These are phyloP conservation scores for Stachybotrys elegans DNA, from an alignment of 2,329 filamentous ascomycete species.

Conservation along the genomic window DNA sequence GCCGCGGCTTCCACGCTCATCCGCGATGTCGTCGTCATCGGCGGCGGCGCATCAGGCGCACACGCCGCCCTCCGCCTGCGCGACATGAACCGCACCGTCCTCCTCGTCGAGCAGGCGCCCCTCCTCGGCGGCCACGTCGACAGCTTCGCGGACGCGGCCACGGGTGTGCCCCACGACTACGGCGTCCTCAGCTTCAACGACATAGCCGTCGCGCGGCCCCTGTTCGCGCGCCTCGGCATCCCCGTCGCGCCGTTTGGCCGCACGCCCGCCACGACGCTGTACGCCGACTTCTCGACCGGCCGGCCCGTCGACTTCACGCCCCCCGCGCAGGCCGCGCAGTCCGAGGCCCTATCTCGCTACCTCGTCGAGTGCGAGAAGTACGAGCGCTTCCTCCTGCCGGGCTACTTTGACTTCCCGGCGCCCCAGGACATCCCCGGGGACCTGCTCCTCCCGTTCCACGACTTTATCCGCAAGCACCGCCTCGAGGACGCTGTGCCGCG, in stretches of 20 bases:
- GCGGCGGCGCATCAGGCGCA: not conserved
- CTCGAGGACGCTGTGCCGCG: conserved; percentile 32
- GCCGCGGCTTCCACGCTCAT: not conserved
- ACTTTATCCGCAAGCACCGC: conserved; percentile 40
- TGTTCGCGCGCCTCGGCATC: conserved; percentile 36
- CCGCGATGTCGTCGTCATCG: conserved; percentile 1
- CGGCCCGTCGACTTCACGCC: conserved; percentile 13
- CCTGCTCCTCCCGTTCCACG: conserved; percentile 37
- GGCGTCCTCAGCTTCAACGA: conserved; percentile 29
- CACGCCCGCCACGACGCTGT: conserved; percentile 18
- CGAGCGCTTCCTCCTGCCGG: conserved; percentile 22
- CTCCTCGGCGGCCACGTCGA: conserved; percentile 38
- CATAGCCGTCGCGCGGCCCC: conserved; percentile 31
- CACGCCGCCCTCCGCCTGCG: conserved; percentile 1
- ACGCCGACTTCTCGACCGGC: conserved; percentile 30
- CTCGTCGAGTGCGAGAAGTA: conserved; percentile 20
- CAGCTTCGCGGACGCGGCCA: conserved; percentile 37
- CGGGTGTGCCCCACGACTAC: conserved; percentile 28
- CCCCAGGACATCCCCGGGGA: conserved; percentile 18
- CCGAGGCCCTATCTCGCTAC: conserved; percentile 18
- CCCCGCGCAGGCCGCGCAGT: conserved; percentile 11
- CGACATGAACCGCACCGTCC: not conserved
- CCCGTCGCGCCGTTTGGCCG: conserved; percentile 12
- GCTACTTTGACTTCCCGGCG: conserved; percentile 34
- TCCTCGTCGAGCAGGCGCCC: conserved; percentile 1